phyloP scores from a whole-genome alignment of 345 rosid genomes.

The Anacardium occidentale region DNA sequence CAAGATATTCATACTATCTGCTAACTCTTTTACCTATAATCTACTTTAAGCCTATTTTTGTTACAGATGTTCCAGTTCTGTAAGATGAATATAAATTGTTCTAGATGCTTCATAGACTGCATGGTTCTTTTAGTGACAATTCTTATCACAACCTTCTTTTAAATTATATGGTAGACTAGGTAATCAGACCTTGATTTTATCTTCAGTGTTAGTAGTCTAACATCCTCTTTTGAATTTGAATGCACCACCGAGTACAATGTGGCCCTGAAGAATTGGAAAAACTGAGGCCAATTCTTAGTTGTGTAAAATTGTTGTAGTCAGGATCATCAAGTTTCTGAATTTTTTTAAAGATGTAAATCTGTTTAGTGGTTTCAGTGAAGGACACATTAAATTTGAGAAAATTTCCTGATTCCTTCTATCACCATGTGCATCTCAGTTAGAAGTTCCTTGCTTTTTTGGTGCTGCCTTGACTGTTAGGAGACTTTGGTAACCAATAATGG shows the following conservation, averaged over 20 bases:
- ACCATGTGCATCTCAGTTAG: background rate
- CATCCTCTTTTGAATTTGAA: background rate
- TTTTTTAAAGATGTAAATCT: background rate
- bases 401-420: too few species aligned
- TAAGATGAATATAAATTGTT: too few species aligned
- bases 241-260: background rate
- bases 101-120: background rate
- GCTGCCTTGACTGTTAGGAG: background rate
- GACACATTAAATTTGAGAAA: background rate
- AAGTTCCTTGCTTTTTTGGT: background rate
- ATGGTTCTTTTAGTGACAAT: background rate
- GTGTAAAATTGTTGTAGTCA: background rate
- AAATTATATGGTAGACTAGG: background rate
- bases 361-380: background rate
- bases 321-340: background rate
- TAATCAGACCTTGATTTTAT: background rate
- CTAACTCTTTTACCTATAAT: background rate
- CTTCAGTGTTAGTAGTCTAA: background rate
- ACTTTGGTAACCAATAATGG: background rate
- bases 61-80: background rate
- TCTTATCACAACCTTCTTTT: too few species aligned
- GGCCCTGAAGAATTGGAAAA: too few species aligned
- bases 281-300: too few species aligned
- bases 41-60: too few species aligned
- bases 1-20: background rate